Base-by-base conservation (phyloP, 495 filamentous ascomycete species). In the Penicillium longicatenatum region DNA sequence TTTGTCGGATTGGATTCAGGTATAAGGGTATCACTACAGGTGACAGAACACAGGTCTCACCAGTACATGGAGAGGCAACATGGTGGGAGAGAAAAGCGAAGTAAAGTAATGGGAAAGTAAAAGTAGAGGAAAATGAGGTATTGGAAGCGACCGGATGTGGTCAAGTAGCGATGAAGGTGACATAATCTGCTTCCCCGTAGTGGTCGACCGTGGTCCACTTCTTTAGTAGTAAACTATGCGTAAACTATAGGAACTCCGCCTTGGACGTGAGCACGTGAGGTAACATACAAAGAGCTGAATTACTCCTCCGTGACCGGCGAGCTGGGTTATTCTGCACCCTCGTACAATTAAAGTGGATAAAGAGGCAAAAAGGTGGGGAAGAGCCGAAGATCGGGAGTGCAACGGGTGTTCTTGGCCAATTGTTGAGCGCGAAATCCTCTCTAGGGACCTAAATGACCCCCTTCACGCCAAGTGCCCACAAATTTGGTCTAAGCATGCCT, bases 81-180 rank as follows among this genome's bases (percentile, higher is more conserved):
- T 39, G 37, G 16, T 39, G 37, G 37, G 37, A 39, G 17, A n/a
- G 31, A 35, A n/a, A n/a, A 17, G 9, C 3, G 12, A 41, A 6
- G 29, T 1, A 33, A 45, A 39, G 14, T 31, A 24, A 42, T 42
- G 48, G 24, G 17, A 44, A 35, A 50, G 45, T 46, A 30, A 31
- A 30, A 5, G 20, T 22, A 16, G 21, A 52, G 17, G 29, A 43
- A 31, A 46, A 45, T n/a, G 43, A 30, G 47, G 50, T 17, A 52
- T 46, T 54, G 46, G 60, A 62, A 52, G 52, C 55, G 60, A 58
- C 59, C 59, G 54, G 59, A 54, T 50, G 43, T 21, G 57, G 57
- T 46, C n/a, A 31, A 29, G 45, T 14, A 46, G 21, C 45, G 16
- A 29, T 30, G 5, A 30, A 39, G 54, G 55, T 62, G 60, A 62